Evolutionary conservation across 345 rosid genomes (phyloP).

Genomic region (Limnanthes douglasii): DNA sequence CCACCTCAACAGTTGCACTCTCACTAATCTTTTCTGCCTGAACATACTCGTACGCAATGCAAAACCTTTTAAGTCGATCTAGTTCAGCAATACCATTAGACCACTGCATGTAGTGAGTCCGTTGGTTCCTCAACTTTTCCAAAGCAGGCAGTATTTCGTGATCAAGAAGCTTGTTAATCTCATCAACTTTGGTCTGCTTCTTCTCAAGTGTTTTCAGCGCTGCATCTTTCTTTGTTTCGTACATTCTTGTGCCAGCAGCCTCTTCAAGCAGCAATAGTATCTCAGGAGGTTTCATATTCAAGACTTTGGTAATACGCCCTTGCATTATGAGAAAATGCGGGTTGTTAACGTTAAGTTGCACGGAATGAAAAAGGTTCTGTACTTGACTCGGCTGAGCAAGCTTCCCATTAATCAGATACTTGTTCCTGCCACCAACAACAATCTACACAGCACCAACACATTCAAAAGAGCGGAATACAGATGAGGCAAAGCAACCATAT

Average conservation of each 20-base stretch:
- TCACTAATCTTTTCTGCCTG: slow-evolving; percentile 57
- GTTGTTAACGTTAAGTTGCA: slow-evolving; percentile 92
- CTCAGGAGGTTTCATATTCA: slow-evolving; percentile 98
- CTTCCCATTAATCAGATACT: slow-evolving; percentile 63
- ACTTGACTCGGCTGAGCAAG: slow-evolving; percentile 76
- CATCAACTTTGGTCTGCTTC: slow-evolving; percentile 92
- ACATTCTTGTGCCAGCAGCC: slow-evolving; percentile 99
- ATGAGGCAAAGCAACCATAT: neutral
- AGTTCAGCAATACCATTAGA: slow-evolving; percentile 69
- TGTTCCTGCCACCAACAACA: slow-evolving; percentile 83
- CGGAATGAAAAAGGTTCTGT: slow-evolving; percentile 94
- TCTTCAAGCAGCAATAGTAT: slow-evolving; percentile 96
- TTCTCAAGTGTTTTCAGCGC: slow-evolving; percentile 89
- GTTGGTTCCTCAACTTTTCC: slow-evolving; percentile 83
- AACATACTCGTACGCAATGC: slow-evolving; percentile 51
- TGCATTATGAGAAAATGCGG: slow-evolving; percentile 99
- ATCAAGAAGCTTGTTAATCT: slow-evolving; percentile 87
- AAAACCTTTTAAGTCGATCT: slow-evolving; percentile 60
- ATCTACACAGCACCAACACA: slow-evolving; percentile 31
- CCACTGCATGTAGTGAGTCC: slow-evolving; percentile 94
- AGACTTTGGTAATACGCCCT: slow-evolving; percentile 94
- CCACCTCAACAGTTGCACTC: slow-evolving; percentile 36
- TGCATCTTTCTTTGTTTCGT: slow-evolving; percentile 86
- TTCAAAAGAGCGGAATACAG: neutral
- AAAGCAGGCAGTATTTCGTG: slow-evolving; percentile 84